These are phyloP conservation scores for Nigrospora sphaerica DNA, from an alignment of 2,329 filamentous ascomycete species.

Conservation along the genomic window DNA sequence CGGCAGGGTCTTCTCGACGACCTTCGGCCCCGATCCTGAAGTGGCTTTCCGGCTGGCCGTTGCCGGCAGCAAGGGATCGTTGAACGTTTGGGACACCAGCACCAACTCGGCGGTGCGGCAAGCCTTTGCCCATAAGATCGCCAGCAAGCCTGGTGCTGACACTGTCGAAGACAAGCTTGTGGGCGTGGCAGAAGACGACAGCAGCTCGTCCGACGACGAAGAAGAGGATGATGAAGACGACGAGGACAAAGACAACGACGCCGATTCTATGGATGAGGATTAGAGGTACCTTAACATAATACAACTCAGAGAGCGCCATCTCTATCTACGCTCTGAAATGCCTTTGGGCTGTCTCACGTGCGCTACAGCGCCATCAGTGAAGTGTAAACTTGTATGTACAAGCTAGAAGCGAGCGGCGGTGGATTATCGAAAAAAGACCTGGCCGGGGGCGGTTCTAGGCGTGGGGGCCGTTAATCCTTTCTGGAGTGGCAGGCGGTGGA, in stretches of 20 bases:
- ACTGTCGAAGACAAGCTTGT: constrained; percentile 67
- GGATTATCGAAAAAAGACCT: no score
- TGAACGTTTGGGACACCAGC: constrained; percentile 94
- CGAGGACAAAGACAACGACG: constrained; percentile 28
- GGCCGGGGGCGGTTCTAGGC: no score
- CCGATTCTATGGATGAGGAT: constrained; percentile 53
- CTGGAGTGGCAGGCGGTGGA: no score
- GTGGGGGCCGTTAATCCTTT: no score
- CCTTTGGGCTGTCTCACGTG: no score
- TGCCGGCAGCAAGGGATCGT: constrained; percentile 84
- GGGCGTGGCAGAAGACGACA: constrained; percentile 61
- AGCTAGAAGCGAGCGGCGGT: no score
- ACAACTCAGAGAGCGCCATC: no score
- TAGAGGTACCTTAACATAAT: constrained; percentile 14
- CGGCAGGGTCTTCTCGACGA: constrained; percentile 87
- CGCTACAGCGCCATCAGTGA: no score
- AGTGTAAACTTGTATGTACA: no score
- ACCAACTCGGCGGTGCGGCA: constrained; percentile 84
- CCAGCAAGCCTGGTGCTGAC: constrained; percentile 46
- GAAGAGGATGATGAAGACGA: constrained; percentile 29
- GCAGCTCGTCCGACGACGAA: constrained; percentile 39
- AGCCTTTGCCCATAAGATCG: constrained; percentile 70
- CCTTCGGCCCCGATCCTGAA: constrained; percentile 83
- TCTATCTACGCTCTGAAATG: no score
- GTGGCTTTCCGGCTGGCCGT: constrained; percentile 90